phyloP scores from a whole-genome alignment of 2,329 filamentous ascomycete species.

The Diaporthe eres region DNA sequence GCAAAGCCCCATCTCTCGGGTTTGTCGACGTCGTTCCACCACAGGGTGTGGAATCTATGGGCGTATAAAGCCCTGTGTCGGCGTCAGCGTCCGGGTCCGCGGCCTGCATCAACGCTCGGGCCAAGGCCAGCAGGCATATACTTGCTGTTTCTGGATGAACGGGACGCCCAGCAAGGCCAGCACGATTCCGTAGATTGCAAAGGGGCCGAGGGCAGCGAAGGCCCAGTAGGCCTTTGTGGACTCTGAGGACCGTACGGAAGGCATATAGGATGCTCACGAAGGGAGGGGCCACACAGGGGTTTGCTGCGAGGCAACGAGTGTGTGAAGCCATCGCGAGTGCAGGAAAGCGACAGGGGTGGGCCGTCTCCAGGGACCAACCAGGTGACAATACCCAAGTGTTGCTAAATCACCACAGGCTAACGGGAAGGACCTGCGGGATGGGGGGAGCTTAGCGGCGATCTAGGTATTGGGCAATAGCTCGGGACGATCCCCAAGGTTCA shows the following conservation, averaged over 20 bases:
- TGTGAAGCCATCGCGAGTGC: constrained; percentile 9
- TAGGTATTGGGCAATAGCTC: background rate
- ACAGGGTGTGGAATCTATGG: constrained; percentile 81
- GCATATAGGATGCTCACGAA: constrained; percentile 16
- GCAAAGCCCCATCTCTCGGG: constrained; percentile 90
- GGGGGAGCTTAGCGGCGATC: background rate
- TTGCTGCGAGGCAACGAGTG: background rate
- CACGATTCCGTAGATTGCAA: constrained; percentile 76
- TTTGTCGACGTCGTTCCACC: constrained; percentile 79
- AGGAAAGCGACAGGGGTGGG: background rate
- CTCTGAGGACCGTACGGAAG: constrained; percentile 30
- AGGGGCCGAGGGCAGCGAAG: constrained; percentile 64
- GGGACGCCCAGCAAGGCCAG: constrained; percentile 77
- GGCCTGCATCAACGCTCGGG: background rate
- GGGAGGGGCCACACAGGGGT: background rate
- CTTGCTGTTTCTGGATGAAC: constrained; percentile 85
- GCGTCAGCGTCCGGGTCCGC: background rate
- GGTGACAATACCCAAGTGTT: background rate
- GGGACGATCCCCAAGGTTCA: background rate
- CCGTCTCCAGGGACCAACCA: background rate
- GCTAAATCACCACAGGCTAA: background rate
- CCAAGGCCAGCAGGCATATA: background rate
- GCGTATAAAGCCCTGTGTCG: constrained; percentile 82
- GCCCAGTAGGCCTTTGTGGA: constrained; percentile 64
- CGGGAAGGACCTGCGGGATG: background rate